Evolutionary conservation across 192 early-diverging fungal genomes (phyloP), one percentile per base, ranked within the genome.

Genomic region (Oehlia diaphana): DNA sequence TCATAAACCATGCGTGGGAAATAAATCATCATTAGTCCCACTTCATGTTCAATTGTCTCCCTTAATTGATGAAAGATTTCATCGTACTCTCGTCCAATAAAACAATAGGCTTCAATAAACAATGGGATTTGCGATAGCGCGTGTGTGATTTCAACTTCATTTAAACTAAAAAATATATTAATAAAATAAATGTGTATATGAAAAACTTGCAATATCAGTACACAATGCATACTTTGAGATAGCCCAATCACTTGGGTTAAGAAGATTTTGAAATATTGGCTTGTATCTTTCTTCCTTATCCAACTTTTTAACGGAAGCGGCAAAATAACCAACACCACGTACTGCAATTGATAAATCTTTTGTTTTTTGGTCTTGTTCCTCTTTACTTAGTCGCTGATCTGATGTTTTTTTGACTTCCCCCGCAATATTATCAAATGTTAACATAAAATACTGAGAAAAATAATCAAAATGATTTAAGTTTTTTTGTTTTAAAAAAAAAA

Each of bases 261-360:
- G 81, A 4, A 93, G 80, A 21, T 82, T 72, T 0, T 86, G 75
- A 10, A 89, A 74, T 5, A 94, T 79, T 13, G 71, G 26, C 21
- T 83, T 76, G 9, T 92, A 78, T n/a, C 82, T 80, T 16, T 83
- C 86, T 39, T 82, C 83, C 2, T 81, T 79, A 62, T 89, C 80
- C 8, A 88, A 83, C n/a, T 77, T 76, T 58, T 84, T 90, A 75
- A 86, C 90, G 21, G 88, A 89, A 14, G 82, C 83, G 2, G 92
- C 88, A 79, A 95, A 90, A 69, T 91, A 88, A 9, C 93, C 93
- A 71, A 91, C 88, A 23, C 90, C 91, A 72, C 90, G 87, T 64
- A 95, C 87, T n/a, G 91, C 90, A 0, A 92, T 83, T 4, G 92
- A 92, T 28, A 92, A 74, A 39, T 86, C 86, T 50, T 82, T 86